Conservation (phyloP, 805 yeast genomes). For the Teunomyces kruisii region DNA sequence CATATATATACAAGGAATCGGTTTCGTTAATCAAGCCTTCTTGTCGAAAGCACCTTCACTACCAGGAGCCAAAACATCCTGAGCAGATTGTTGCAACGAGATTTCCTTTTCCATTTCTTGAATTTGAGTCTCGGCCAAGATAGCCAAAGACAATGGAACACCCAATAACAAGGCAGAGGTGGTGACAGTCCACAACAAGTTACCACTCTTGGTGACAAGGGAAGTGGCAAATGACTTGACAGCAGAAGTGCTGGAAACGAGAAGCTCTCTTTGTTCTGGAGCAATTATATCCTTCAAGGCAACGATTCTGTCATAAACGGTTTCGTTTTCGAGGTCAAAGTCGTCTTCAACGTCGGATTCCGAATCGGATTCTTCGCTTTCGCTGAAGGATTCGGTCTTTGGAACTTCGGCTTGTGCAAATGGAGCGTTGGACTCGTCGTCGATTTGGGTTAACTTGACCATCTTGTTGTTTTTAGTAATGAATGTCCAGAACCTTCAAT, state of each 20-base stretch:
- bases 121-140: conserved; percentile 89
- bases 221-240: conserved; percentile 32
- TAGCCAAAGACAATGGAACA: conserved; percentile 87
- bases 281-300: conserved; percentile 92
- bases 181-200: conserved; percentile 79
- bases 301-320: conserved; percentile 78
- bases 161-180: conserved; percentile 84
- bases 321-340: conserved; percentile 76
- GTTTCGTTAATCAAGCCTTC: conserved; percentile 12
- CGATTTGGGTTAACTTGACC: conserved; percentile 77
- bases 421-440: conserved; percentile 49
- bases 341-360: conserved; percentile 67
- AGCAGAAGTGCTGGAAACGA: conserved; percentile 34
- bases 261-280: conserved; percentile 69
- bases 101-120: conserved; percentile 92
- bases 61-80: conserved; percentile 71
- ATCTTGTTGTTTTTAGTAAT: conserved; percentile 31
- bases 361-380: conserved; percentile 39
- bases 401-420: conserved; percentile 37
- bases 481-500: conserved; percentile 1
- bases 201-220: conserved; percentile 64
- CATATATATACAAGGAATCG: conserved; percentile 5
- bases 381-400: conserved; percentile 28
- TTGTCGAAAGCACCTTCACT: conserved; percentile 29
- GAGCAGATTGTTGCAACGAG: conserved; percentile 75